Conservation (phyloP, 2,329 filamentous ascomycete genomes). For the Aspergillus sp. region DNA sequence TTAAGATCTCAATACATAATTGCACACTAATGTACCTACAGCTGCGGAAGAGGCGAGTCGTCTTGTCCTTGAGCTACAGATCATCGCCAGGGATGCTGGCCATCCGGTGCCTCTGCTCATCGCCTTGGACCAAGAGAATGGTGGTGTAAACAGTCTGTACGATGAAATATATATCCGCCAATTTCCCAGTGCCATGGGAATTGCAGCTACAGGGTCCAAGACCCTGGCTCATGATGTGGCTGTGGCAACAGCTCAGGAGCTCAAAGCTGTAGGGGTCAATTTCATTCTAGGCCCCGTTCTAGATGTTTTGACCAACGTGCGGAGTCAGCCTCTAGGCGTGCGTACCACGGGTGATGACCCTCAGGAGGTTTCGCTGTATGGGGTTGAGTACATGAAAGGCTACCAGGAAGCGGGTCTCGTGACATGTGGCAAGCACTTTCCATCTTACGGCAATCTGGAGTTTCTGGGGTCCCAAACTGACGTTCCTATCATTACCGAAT, state of each 20-base stretch:
- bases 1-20: constrained; percentile 5
- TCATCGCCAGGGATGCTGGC: constrained; percentile 82
- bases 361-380: constrained; percentile 89
- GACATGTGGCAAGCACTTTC: constrained; percentile 93
- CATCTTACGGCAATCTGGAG: constrained; percentile 91
- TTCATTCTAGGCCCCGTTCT: constrained; percentile 90
- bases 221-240: constrained; percentile 85
- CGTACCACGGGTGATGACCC: constrained; percentile 88
- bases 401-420: constrained; percentile 87
- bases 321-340: constrained; percentile 85
- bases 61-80: constrained; percentile 86
- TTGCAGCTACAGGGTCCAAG: constrained; percentile 84
- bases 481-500: constrained; percentile 93
- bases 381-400: constrained; percentile 83
- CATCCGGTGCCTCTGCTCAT: constrained; percentile 87
- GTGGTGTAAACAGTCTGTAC: constrained; percentile 92
- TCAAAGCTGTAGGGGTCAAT: constrained; percentile 90
- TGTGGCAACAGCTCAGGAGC: constrained; percentile 87
- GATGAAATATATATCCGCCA: constrained; percentile 95
- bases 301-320: constrained; percentile 88
- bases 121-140: constrained; percentile 94
- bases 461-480: constrained; percentile 87
- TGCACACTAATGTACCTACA: constrained; percentile 41
- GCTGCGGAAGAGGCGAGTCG: constrained; percentile 85
- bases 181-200: constrained; percentile 94